Percentiles rank a stretch among this genome's conserved stretches.
These are phyloP conservation scores for Grosmannia serpens DNA, from an alignment of 2,329 filamentous ascomycete species.

Conservation along the genomic window DNA sequence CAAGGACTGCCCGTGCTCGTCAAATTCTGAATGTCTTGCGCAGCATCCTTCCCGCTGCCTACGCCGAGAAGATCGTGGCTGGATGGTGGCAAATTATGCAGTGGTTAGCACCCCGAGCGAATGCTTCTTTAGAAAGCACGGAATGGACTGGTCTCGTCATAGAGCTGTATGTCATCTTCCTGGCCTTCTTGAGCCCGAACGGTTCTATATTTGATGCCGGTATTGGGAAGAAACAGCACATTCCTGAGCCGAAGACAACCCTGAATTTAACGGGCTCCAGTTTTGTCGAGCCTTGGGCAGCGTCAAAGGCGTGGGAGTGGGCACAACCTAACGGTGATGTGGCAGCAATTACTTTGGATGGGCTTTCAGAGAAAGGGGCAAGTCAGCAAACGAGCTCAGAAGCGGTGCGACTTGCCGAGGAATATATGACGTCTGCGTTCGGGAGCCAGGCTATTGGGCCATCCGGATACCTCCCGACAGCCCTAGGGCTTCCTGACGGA, in stretches of 20 bases:
- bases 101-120: slow-evolving; percentile 41
- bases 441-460: slow-evolving; percentile 42
- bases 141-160: slow-evolving; percentile 63
- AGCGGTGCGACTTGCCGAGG: slow-evolving; percentile 47
- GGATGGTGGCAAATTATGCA: slow-evolving; percentile 65
- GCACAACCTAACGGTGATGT: slow-evolving; percentile 16
- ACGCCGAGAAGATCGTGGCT: slow-evolving; percentile 50
- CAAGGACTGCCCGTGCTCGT: slow-evolving; percentile 49
- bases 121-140: slow-evolving; percentile 31
- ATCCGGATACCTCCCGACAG: slow-evolving; percentile 56
- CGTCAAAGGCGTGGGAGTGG: slow-evolving; percentile 14
- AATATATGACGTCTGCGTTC: slow-evolving; percentile 51
- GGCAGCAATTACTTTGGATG: background rate
- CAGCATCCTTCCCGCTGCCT: slow-evolving; percentile 48
- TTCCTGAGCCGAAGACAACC: background rate
- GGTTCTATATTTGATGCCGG: background rate
- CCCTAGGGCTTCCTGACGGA: slow-evolving; percentile 37
- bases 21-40: slow-evolving; percentile 50
- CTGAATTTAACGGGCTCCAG: no score
- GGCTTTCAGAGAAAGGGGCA: background rate
- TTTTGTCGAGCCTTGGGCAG: background rate
- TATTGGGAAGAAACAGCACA: no score
- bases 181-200: slow-evolving; percentile 19
- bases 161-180: slow-evolving; percentile 50
- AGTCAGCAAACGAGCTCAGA: slow-evolving; percentile 19